Evolutionary conservation across 2,329 filamentous ascomycete species (phyloP).

Genomic region (Monosporascus cannonballus): DNA sequence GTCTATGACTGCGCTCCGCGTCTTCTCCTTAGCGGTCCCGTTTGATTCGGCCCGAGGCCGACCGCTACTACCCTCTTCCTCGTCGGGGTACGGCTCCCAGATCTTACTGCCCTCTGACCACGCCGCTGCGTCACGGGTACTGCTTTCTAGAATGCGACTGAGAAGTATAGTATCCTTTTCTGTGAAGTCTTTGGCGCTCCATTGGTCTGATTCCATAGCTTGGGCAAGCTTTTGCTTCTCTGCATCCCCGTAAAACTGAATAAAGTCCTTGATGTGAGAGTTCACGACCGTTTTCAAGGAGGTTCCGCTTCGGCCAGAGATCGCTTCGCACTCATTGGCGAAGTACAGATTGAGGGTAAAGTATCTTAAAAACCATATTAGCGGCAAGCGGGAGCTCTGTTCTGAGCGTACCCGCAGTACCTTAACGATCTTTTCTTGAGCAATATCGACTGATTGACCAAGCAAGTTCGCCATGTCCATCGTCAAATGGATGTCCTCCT

Average conservation of each 20-base stretch:
- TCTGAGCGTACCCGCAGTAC: slow-evolving; percentile 72
- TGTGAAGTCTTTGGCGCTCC: slow-evolving; percentile 71
- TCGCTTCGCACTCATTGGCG: slow-evolving; percentile 79
- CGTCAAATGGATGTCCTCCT: slow-evolving; percentile 71
- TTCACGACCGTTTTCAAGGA: slow-evolving; percentile 75
- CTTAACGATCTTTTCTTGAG: slow-evolving; percentile 70
- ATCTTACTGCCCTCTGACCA: slow-evolving; percentile 60
- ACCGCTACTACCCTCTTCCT: slow-evolving; percentile 27
- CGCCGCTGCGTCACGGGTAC: slow-evolving; percentile 60
- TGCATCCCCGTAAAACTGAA: slow-evolving; percentile 62
- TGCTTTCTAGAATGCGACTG: slow-evolving; percentile 59
- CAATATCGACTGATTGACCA: slow-evolving; percentile 73
- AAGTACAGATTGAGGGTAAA: slow-evolving; percentile 79
- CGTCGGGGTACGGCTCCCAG: slow-evolving; percentile 44
- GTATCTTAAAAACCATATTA: slow-evolving; percentile 70
- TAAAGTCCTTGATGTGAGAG: slow-evolving; percentile 74
- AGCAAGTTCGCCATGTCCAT: slow-evolving; percentile 73
- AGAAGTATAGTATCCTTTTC: slow-evolving; percentile 56
- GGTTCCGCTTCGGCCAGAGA: slow-evolving; percentile 72
- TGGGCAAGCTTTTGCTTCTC: slow-evolving; percentile 71
- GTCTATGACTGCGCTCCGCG: slow-evolving; percentile 70
- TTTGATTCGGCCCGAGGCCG: slow-evolving; percentile 37
- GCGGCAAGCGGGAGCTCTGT: slow-evolving; percentile 61
- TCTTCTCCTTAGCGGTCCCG: slow-evolving; percentile 54
- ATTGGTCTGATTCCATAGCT: slow-evolving; percentile 74